Evolutionary conservation across 2,329 filamentous ascomycete species (phyloP).

Genomic region (Leptographium galeiforme): DNA sequence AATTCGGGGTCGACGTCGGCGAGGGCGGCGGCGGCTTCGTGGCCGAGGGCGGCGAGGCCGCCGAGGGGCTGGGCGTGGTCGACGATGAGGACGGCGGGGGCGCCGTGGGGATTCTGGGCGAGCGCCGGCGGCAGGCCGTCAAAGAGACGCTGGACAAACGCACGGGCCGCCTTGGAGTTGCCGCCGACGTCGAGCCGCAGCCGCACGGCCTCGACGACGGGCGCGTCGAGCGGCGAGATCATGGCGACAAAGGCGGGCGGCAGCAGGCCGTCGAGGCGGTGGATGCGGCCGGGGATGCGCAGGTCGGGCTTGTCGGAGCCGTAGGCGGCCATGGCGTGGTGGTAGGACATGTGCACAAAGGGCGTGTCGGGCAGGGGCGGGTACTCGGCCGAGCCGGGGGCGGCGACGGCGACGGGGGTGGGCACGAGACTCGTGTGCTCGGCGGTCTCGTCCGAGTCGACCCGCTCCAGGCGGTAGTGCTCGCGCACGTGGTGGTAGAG

Average conservation of each 20-base stretch:
- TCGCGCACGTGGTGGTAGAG: slow-evolving; percentile 39
- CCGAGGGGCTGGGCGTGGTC: slow-evolving; percentile 61
- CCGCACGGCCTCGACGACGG: slow-evolving; percentile 63
- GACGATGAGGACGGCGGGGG: slow-evolving; percentile 64
- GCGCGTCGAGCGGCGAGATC: slow-evolving; percentile 55
- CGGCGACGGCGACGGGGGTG: neutral
- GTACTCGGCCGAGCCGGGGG: slow-evolving; percentile 5
- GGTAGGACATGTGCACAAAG: slow-evolving; percentile 55
- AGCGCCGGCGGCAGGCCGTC: slow-evolving; percentile 47
- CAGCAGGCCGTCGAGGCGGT: slow-evolving; percentile 48
- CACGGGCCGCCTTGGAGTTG: slow-evolving; percentile 36
- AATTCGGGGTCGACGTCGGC: slow-evolving; percentile 17
- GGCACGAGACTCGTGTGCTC: slow-evolving; percentile 16
- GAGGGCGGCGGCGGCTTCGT: slow-evolving; percentile 49
- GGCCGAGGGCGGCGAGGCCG: slow-evolving; percentile 67
- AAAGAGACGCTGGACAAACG: slow-evolving; percentile 53
- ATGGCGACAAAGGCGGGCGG: slow-evolving; percentile 55
- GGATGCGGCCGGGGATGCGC: slow-evolving; percentile 55
- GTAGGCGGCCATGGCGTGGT: slow-evolving; percentile 64
- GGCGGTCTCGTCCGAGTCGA: slow-evolving; percentile 11
- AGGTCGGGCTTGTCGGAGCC: slow-evolving; percentile 90
- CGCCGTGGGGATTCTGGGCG: slow-evolving; percentile 58
- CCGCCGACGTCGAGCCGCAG: slow-evolving; percentile 44
- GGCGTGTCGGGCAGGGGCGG: slow-evolving; percentile 15
- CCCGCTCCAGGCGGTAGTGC: slow-evolving; percentile 24